Evolutionary conservation across 2,329 filamentous ascomycete genomes (phyloP), one percentile per base, ranked within the genome.

Genomic region (Blastomyces silverae): DNA sequence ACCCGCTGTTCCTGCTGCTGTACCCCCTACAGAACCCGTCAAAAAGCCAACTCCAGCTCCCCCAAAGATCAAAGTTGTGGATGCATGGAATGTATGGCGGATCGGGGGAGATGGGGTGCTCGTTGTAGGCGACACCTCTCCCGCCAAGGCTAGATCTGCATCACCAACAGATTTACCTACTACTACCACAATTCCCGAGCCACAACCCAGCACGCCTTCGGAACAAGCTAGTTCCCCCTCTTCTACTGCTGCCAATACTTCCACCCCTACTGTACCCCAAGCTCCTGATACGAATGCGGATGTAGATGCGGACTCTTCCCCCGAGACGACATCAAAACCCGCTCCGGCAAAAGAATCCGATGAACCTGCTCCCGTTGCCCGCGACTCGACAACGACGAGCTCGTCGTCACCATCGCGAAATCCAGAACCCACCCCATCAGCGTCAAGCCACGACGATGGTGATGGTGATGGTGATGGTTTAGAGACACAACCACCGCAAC

Each of bases 1-100:
- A 73, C 84, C 85, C 25, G 84, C 84, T 20, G 79, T 77, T 28
- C 86, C 89, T 31, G 85, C 70, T 3, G 72, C 75, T 10, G 73
- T 73, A 34, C 37, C 66, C 13, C 25, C 25, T 13, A 44, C 63
- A 31, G 62, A 66, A 59, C 56, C 60, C 22, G 48, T 48, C 20
- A 63, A 62, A 37, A 56, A 66, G 52, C 57, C 70, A 8, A 70
- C 67, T 61, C 57, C 70, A 8, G 70, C 67, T 61, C 69, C 72
- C n/a, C 74, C 76, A 1, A 75, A 78, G 64, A 70, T 78, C 64
- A 75, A 71, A 64, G 74, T 78, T 52, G 76, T 76, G 22, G 73
- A 73, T 55, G 69, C 76, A 2, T 78, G 75, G 76, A 76, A 76
- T 68, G 71, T 79, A n/a, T 79, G 76, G 76, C 71, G 75, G 28